phyloP scores from a whole-genome alignment of 2,329 filamentous ascomycete species.

The Monilinia fructigena region DNA sequence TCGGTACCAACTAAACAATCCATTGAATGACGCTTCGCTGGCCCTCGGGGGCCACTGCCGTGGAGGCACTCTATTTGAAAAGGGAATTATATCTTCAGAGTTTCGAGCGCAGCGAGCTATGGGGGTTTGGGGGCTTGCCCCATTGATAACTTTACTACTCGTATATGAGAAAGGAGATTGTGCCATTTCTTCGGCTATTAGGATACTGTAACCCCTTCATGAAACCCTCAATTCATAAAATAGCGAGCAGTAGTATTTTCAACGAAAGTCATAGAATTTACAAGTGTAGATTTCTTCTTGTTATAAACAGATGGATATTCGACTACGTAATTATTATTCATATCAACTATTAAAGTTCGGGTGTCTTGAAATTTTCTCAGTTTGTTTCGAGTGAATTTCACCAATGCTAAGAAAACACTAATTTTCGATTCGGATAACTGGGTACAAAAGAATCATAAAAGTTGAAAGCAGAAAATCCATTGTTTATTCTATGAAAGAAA shows the following conservation, averaged over 20 bases:
- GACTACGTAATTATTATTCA: background rate
- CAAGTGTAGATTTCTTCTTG: background rate
- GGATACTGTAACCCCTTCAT: background rate
- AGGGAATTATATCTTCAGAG: background rate
- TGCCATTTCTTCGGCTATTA: background rate
- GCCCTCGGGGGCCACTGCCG: background rate
- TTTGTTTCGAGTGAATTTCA: background rate
- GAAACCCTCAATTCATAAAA: background rate
- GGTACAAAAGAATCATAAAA: background rate
- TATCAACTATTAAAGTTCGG: background rate
- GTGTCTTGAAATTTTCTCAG: background rate
- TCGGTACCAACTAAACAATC: background rate
- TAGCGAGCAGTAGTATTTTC: background rate
- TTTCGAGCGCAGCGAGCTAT: background rate
- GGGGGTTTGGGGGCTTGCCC: conserved; percentile 1
- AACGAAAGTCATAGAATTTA: background rate
- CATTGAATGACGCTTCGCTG: background rate
- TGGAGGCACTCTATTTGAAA: background rate
- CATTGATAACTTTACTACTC: background rate
- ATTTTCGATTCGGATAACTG: background rate
- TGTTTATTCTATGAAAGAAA: conserved; percentile 17
- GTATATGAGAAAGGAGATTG: background rate
- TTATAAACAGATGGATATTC: background rate
- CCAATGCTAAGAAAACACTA: background rate
- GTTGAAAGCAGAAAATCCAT: conserved; percentile 14